Conservation (phyloP, 345 rosid genomes). For the Erodium maritimum region DNA sequence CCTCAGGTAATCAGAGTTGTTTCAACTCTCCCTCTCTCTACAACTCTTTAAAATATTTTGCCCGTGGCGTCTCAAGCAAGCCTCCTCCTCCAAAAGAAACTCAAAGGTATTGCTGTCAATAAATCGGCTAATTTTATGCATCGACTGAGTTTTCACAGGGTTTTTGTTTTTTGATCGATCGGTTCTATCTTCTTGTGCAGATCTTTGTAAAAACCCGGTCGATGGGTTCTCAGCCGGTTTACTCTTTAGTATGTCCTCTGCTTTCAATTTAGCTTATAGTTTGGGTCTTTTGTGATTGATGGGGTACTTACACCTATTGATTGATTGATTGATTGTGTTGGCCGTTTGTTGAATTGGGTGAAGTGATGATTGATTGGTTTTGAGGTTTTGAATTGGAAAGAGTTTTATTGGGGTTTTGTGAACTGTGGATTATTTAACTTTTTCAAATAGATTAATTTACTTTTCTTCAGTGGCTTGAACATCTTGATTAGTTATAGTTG, state of each 20-base stretch:
- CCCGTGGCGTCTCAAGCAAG: conserved; percentile 34
- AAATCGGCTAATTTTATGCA: not conserved
- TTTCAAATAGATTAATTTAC: too few relatives aligned
- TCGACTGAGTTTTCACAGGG: not conserved
- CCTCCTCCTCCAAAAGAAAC: conserved; percentile 78
- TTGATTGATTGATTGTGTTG: not conserved
- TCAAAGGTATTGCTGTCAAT: conserved; percentile 32
- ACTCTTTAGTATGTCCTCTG: conserved; percentile 52
- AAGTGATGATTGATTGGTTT: not conserved
- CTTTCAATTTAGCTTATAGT: not conserved
- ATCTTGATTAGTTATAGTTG: too few relatives aligned
- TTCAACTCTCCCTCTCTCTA: too few relatives aligned
- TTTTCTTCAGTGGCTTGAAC: not conserved
- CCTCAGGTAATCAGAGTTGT: not conserved
- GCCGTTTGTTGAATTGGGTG: not conserved
- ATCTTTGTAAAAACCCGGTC: conserved; percentile 81
- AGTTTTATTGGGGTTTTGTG: not conserved
- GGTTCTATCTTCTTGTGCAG: conserved; percentile 25
- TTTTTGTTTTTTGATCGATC: conserved; percentile 1
- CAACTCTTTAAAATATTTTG: not conserved
- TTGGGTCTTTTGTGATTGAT: not conserved
- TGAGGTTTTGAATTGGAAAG: not conserved
- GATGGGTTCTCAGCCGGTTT: conserved; percentile 97
- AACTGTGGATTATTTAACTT: not conserved
- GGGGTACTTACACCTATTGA: not conserved